phyloP scores from a whole-genome alignment of 2,329 filamentous ascomycete genomes.

The Ilyonectria sp. region DNA sequence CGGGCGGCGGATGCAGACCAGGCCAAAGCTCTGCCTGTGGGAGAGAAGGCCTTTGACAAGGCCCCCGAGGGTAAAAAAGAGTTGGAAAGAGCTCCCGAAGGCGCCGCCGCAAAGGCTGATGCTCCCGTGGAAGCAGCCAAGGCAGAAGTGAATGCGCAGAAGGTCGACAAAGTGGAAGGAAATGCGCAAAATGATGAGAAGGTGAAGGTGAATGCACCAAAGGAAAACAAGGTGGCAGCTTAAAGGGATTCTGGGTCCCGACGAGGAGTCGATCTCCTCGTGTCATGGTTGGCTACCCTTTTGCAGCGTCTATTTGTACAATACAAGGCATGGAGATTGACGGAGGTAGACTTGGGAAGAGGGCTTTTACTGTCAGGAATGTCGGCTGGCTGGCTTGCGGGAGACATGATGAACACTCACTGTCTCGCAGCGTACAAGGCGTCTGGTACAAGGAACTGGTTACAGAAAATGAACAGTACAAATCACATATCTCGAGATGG shows the following conservation, averaged over 20 bases:
- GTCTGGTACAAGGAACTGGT: constrained; percentile 38
- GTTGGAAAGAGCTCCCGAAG: constrained; percentile 9
- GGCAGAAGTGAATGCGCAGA: constrained; percentile 4
- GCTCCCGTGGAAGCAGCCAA: constrained; percentile 23
- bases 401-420: constrained; percentile 20
- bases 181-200: constrained; percentile 24
- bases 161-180: constrained; percentile 10
- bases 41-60: constrained; percentile 50
- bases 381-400: constrained; percentile 21
- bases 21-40: constrained; percentile 56
- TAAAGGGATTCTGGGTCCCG: constrained; percentile 19
- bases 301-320: constrained; percentile 36
- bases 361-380: constrained; percentile 1
- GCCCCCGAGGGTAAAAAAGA: constrained; percentile 2
- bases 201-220: constrained; percentile 12
- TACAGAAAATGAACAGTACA: constrained; percentile 25
- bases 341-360: constrained; percentile 6
- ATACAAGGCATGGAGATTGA: constrained; percentile 37
- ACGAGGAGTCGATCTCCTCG: constrained; percentile 2
- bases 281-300: constrained; percentile 1
- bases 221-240: constrained; percentile 32
- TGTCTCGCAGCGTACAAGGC: constrained; percentile 38
- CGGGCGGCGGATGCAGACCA: constrained; percentile 34
- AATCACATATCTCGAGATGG: background rate
- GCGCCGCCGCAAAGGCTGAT: constrained; percentile 26